These are phyloP conservation scores for Zopfia rhizophila DNA, from an alignment of 2,329 filamentous ascomycete genomes.

Conservation along the genomic window DNA sequence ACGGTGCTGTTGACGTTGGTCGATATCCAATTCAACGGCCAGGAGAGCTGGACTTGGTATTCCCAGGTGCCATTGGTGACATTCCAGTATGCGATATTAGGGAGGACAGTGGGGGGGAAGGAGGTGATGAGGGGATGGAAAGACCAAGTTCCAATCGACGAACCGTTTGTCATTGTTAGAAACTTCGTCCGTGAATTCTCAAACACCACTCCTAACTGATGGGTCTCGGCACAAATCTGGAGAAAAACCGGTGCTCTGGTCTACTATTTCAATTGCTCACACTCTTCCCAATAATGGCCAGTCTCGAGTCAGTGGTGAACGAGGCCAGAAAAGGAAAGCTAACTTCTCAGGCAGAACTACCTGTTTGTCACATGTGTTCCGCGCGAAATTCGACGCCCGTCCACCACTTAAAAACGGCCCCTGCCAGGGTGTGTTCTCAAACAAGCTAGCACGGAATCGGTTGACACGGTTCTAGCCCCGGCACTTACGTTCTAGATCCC, in stretches of 20 bases:
- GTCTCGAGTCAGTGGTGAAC: too few species aligned
- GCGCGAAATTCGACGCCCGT: too few species aligned
- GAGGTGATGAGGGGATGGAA: slow-evolving; percentile 38
- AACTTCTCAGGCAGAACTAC: too few species aligned
- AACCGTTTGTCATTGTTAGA: slow-evolving; percentile 1
- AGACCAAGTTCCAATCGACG: slow-evolving; percentile 36
- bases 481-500: slow-evolving; percentile 7
- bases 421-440: not conserved
- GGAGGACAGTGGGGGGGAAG: slow-evolving; percentile 37
- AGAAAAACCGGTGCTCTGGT: too few species aligned
- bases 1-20: slow-evolving; percentile 33
- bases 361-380: slow-evolving; percentile 10
- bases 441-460: slow-evolving; percentile 15
- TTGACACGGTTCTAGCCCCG: slow-evolving; percentile 17
- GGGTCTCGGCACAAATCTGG: too few species aligned
- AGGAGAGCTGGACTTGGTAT: slow-evolving; percentile 46
- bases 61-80: slow-evolving; percentile 46
- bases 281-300: too few species aligned
- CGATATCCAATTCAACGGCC: slow-evolving; percentile 46
- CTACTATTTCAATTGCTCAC: too few species aligned
- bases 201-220: not conserved
- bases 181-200: not conserved
- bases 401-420: not conserved
- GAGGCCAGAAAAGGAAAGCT: too few species aligned
- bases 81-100: slow-evolving; percentile 42